A percentile compares a stretch with the other conserved stretches of the same genome.
Evolutionary conservation across 441 rosid genomes (phyloP).

Genomic region (Pelargonium exstipulatum): DNA sequence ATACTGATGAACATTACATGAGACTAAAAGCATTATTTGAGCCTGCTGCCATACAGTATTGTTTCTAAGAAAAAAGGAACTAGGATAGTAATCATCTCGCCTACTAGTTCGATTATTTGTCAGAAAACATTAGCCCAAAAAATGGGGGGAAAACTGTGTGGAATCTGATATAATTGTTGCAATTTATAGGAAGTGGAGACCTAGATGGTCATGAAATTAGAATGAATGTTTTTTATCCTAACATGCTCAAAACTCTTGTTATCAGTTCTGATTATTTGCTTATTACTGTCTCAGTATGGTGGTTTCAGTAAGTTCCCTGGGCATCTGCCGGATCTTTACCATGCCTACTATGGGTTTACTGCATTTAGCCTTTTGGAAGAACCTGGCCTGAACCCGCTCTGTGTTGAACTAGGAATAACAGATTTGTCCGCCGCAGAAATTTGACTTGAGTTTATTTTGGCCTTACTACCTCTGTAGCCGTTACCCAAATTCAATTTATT

Average conservation of each 20-base stretch:
- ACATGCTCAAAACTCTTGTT: too few species aligned
- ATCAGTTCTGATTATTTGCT: background rate
- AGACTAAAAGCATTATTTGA: background rate
- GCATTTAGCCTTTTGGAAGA: constrained; percentile 90
- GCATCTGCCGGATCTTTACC: constrained; percentile 71
- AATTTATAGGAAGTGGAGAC: too few species aligned
- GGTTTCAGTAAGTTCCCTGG: constrained; percentile 74
- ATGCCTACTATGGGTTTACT: constrained; percentile 71
- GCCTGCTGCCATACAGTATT: background rate
- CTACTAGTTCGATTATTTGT: background rate
- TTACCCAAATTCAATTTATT: background rate
- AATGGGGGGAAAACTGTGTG: background rate
- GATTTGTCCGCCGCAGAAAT: constrained; percentile 39
- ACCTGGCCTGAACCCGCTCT: constrained; percentile 55
- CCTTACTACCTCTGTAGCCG: background rate
- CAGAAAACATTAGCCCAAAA: too few species aligned
- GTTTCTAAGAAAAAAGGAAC: too few species aligned
- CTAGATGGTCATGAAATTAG: too few species aligned
- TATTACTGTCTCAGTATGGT: constrained; percentile 50
- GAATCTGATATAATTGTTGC: background rate
- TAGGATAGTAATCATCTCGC: background rate
- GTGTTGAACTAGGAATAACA: constrained; percentile 67
- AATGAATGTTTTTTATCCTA: too few species aligned
- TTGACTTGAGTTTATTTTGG: constrained; percentile 23
- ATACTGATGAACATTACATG: background rate